Conservation (phyloP, 1,284 basidiomycete species). For the Fereydounia khargensis region DNA sequence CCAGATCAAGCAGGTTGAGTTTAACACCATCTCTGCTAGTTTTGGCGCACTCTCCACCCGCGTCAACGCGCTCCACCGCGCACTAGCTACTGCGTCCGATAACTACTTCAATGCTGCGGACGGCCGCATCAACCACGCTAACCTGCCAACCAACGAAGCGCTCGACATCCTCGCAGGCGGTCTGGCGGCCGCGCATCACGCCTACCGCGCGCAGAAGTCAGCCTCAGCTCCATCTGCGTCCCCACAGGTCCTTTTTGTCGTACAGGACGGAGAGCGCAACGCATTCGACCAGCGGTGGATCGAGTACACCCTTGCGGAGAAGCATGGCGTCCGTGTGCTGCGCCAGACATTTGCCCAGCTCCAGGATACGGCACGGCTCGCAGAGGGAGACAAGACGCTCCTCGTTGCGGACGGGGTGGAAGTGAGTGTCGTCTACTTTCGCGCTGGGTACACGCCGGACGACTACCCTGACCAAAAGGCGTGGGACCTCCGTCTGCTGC, state of each 20-base stretch:
- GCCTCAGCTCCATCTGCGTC: constrained; percentile 30
- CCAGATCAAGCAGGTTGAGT: constrained; percentile 89
- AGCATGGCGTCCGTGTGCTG: constrained; percentile 54
- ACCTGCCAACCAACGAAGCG: constrained; percentile 70
- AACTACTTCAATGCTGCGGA: constrained; percentile 63
- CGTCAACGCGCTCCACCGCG: constrained; percentile 70
- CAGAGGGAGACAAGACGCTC: background rate
- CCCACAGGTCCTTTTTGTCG: constrained; percentile 85
- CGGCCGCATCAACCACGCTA: constrained; percentile 64
- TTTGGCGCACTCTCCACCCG: constrained; percentile 80
- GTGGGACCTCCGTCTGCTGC: constrained; percentile 71
- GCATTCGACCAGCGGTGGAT: constrained; percentile 89
- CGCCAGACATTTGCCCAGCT: constrained; percentile 42
- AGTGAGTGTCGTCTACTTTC: constrained; percentile 81
- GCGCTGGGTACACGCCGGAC: constrained; percentile 79
- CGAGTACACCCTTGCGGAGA: constrained; percentile 79
- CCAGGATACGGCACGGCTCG: constrained; percentile 2
- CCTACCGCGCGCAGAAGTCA: constrained; percentile 63
- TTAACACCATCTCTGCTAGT: constrained; percentile 92
- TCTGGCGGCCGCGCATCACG: constrained; percentile 74
- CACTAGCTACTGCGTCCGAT: constrained; percentile 12
- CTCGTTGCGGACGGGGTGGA: constrained; percentile 60
- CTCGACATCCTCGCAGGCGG: constrained; percentile 71
- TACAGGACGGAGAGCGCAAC: constrained; percentile 87
- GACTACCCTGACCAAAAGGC: constrained; percentile 70